Base-by-base conservation (phyloP, 2,329 filamentous ascomycete species). In the Talaromyces sp. region DNA sequence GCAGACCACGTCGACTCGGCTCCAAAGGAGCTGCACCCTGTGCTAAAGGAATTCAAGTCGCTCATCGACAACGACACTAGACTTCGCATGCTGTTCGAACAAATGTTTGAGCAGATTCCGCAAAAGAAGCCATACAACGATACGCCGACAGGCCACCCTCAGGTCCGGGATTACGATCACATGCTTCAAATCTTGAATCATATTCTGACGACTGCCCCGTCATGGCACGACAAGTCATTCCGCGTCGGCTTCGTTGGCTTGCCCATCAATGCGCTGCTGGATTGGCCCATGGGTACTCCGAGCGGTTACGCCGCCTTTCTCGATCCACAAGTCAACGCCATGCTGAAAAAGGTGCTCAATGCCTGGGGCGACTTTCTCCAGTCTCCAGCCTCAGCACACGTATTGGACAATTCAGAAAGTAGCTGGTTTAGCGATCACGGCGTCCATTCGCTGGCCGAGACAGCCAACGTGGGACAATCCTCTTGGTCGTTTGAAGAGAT, bases 61-160 rank as follows among this genome's bases (percentile, higher is more conserved):
- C 76, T 90, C 25, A 90, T 91, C 65, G 88, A 91, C 71, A 73
- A 73, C 31, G 86, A 86, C 66, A 77, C 86, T 1, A 82, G 86
- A 23, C 77, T 91, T 28, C 87, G 85, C 77, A 86, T 90, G 81
- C 84, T 87, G 71, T 85, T 89, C 69, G 77, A 78, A 25, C 78
- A 82, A 66, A 91, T 91, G 88, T 91, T 88, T 74, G 79, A 84
- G 33, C 85, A 91, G 74, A 79, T 90, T 21, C 88, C 88, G 0
- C 70, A 72, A 35, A 86, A 85, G 0, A 37, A 37, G 14, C 35
- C 35, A 37, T 91, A 91, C 74, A 71, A 73, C 63, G 79, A 77
- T 6, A 87, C 90, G 64, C 86, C 87, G 0, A 85, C 83, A 0
- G 87, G 87, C 1, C 78, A 81, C 60, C 81, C 78, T 37, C 86